These are phyloP conservation scores for Erythrophleum fordii DNA, from an alignment of 306 rosid genomes.

Conservation along the genomic window DNA sequence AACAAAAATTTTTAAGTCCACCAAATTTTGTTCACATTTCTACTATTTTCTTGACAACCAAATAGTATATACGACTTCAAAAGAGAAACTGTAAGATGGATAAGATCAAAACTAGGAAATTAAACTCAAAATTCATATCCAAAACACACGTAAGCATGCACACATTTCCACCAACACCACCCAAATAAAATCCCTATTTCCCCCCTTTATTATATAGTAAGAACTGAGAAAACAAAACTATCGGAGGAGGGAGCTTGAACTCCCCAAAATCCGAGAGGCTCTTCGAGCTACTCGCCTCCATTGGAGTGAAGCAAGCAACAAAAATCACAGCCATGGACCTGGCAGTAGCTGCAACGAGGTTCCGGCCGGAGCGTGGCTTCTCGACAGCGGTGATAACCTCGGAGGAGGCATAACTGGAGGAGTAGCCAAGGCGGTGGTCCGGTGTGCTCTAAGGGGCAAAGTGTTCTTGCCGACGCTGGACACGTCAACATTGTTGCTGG, in stretches of 20 bases:
- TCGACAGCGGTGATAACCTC: slow-evolving; percentile 30
- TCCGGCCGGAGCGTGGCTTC: slow-evolving; percentile 44
- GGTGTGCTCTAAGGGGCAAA: slow-evolving; percentile 38
- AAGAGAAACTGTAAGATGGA: background rate
- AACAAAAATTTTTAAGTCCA: background rate
- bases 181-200: background rate
- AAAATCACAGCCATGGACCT: slow-evolving; percentile 66
- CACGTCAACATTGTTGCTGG: slow-evolving; percentile 74
- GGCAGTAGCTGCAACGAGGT: slow-evolving; percentile 55
- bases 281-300: background rate
- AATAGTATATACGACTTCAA: too few species aligned
- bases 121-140: too few species aligned
- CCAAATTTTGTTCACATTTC: slow-evolving; percentile 9
- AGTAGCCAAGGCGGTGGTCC: slow-evolving; percentile 30
- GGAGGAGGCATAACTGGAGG: slow-evolving; percentile 52
- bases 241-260: background rate
- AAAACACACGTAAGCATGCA: background rate
- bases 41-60: too few species aligned
- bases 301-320: slow-evolving; percentile 72
- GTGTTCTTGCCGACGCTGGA: slow-evolving; percentile 83
- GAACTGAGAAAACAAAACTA: background rate
- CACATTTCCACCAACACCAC: background rate
- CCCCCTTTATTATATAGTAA: background rate
- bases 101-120: slow-evolving; percentile 3
- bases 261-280: background rate